A percentile compares a stretch with the other conserved stretches of the same genome.
These are phyloP conservation scores for Aspergillus tamarii DNA, from an alignment of 2,329 filamentous ascomycete species.

Conservation along the genomic window DNA sequence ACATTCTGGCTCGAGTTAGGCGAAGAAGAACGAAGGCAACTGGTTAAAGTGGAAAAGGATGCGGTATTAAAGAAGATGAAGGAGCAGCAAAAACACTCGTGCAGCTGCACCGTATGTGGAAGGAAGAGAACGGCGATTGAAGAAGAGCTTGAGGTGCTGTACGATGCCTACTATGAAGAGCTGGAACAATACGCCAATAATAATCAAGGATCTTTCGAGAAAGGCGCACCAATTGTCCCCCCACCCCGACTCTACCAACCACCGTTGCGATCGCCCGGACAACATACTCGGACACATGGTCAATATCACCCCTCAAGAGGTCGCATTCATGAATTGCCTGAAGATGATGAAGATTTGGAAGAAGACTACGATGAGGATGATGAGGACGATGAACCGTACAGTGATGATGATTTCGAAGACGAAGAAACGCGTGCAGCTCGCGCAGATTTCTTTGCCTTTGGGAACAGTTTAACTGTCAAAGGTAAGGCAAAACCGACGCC, in stretches of 20 bases:
- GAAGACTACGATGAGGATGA: conserved; percentile 67
- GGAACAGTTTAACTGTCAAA: conserved; percentile 95
- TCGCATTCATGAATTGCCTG: conserved; percentile 65
- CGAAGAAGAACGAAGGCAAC: conserved; percentile 89
- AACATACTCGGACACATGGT: conserved; percentile 58
- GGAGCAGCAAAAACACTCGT: conserved; percentile 98
- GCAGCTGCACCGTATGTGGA: conserved; percentile 95
- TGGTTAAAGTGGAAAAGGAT: conserved; percentile 98
- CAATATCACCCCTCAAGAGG: conserved; percentile 72
- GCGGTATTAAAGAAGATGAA: conserved; percentile 99
- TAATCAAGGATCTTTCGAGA: conserved; percentile 63
- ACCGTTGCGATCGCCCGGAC: conserved; percentile 57
- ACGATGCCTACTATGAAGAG: conserved; percentile 98
- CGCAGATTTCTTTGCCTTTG: conserved; percentile 95
- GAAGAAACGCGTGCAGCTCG: conserved; percentile 63
- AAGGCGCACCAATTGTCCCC: conserved; percentile 70
- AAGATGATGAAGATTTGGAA: conserved; percentile 59
- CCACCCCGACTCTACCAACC: conserved; percentile 66
- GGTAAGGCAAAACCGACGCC: conserved; percentile 47
- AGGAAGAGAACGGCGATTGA: conserved; percentile 96
- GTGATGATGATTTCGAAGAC: conserved; percentile 66
- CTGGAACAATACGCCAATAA: conserved; percentile 95
- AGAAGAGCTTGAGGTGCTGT: conserved; percentile 94
- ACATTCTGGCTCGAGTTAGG: conserved; percentile 95
- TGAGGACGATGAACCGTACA: conserved; percentile 70